Evolutionary conservation across 257 asterid species (phyloP), one percentile per base, ranked within the genome.

Genomic region (Coffea eugenioides): DNA sequence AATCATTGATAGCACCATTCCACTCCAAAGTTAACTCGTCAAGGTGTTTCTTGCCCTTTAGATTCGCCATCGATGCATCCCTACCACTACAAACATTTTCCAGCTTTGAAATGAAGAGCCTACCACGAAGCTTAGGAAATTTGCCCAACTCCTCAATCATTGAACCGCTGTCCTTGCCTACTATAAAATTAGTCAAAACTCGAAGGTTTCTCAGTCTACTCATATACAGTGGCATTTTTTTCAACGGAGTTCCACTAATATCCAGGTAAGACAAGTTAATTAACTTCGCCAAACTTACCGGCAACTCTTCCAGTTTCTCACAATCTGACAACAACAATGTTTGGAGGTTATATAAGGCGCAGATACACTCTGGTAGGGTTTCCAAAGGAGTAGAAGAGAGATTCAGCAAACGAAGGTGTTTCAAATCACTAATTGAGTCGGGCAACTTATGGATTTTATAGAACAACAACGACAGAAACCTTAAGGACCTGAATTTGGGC

Each of bases 211-310:
- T 71, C 46, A 79, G 23, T 74, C 41, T 71, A 36, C 78, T 8
- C 13, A 71, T 46, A 2, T 71, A 23, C 8, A 12, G 12, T 46
- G 61, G 61, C 75, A 71, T 71, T 71, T 71, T 71, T 23, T 45
- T 45, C 59, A 71, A 46, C 0, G 59, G 59, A 71, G 25, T 20
- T 2, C 59, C 23, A 46, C 59, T 46, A 16, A 46, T n/a, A 71
- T 71, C 75, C 2, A 71, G 59, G 59, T 46, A 51, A 81, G 20
- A 70, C 88, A 88, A 85, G 54, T 54, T 79, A 1, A 79, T 49
- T 23, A 79, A 27, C 11, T 70, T 71, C 27, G 41, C 46, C 51
- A 79, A 51, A 2, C 61, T 39, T 27, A 1, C 8, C 0, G 77
- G 82, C 57, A 71, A 21, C 82, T 71, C 62, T 31, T 57, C 1